phyloP scores from a whole-genome alignment of 2,329 filamentous ascomycete genomes.

The Mollisiaceae sp. region DNA sequence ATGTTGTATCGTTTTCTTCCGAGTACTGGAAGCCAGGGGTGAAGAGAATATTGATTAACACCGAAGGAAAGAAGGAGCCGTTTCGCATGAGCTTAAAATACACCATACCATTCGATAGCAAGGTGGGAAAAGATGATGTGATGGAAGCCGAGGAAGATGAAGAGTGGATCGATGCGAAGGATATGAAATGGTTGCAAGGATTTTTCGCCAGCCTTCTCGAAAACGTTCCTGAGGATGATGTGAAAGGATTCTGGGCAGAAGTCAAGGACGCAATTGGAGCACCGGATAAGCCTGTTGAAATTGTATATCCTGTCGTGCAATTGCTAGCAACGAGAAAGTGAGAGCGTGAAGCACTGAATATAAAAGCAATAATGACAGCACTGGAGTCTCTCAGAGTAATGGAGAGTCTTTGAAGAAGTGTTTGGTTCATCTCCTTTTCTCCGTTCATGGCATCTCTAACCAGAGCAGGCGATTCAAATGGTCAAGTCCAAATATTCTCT shows the following conservation, averaged over 20 bases:
- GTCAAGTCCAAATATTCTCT: neutral
- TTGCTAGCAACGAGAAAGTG: conserved; percentile 50
- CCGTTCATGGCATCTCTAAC: neutral
- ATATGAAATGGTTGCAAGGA: conserved; percentile 19
- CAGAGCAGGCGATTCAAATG: neutral
- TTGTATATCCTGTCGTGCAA: conserved; percentile 46
- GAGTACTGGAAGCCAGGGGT: conserved; percentile 15
- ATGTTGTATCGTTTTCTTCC: conserved; percentile 13
- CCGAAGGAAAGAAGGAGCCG: conserved; percentile 7
- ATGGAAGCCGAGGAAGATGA: conserved; percentile 16
- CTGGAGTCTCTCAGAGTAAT: neutral
- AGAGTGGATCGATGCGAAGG: conserved; percentile 16
- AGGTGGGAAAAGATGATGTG: conserved; percentile 15
- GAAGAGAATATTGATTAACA: conserved; percentile 17
- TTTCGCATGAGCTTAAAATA: conserved; percentile 13
- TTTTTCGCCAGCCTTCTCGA: conserved; percentile 13
- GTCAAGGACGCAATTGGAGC: conserved; percentile 11
- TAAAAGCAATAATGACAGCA: neutral
- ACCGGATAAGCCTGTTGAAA: conserved; percentile 7
- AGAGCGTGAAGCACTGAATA: neutral
- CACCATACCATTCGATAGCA: conserved; percentile 5
- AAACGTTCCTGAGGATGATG: conserved; percentile 10
- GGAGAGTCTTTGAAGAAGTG: neutral
- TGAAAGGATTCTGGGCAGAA: conserved; percentile 10
- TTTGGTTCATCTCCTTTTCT: neutral